phyloP scores from a whole-genome alignment of 1,139 yeast genomes.

The Eremothecium coryli region DNA sequence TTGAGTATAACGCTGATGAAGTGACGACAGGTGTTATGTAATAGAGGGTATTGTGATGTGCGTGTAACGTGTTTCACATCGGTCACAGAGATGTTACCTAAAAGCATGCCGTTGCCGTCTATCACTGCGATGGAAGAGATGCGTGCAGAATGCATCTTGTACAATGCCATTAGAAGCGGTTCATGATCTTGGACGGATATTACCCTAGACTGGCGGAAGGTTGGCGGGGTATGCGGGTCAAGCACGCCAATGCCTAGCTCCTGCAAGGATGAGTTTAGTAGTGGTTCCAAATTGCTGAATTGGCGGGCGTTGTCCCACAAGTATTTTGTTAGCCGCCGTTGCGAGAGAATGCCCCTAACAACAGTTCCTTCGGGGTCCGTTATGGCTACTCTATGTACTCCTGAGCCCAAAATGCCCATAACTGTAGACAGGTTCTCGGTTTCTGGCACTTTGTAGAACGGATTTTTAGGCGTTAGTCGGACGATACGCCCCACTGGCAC shows the following conservation, averaged over 20 bases:
- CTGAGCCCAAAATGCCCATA: conserved; percentile 78
- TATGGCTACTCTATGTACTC: conserved; percentile 88
- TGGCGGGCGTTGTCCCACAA: conserved; percentile 88
- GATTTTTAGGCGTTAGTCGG: conserved; percentile 72
- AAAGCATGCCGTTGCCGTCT: conserved; percentile 60
- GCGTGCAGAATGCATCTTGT: conserved; percentile 73
- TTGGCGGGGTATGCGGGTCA: conserved; percentile 24
- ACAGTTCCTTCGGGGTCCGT: conserved; percentile 40
- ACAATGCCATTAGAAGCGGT: conserved; percentile 73
- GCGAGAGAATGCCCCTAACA: conserved; percentile 76
- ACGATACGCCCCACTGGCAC: conserved; percentile 29
- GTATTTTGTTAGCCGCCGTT: conserved; percentile 71
- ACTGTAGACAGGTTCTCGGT: conserved; percentile 60
- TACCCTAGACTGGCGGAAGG: conserved; percentile 37
- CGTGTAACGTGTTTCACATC: conserved; percentile 84
- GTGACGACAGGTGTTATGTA: conserved; percentile 76
- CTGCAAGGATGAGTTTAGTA: conserved; percentile 48
- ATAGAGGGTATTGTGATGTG: conserved; percentile 71
- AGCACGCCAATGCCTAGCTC: conserved; percentile 28
- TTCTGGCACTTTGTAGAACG: conserved; percentile 67
- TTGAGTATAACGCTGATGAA: conserved; percentile 80
- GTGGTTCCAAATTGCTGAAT: conserved; percentile 68
- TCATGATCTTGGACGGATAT: conserved; percentile 80
- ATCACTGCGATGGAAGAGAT: conserved; percentile 93
- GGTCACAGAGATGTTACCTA: conserved; percentile 89